phyloP scores from a whole-genome alignment of 805 yeast species.

The Zygosaccharomyces pseudorouxii region DNA sequence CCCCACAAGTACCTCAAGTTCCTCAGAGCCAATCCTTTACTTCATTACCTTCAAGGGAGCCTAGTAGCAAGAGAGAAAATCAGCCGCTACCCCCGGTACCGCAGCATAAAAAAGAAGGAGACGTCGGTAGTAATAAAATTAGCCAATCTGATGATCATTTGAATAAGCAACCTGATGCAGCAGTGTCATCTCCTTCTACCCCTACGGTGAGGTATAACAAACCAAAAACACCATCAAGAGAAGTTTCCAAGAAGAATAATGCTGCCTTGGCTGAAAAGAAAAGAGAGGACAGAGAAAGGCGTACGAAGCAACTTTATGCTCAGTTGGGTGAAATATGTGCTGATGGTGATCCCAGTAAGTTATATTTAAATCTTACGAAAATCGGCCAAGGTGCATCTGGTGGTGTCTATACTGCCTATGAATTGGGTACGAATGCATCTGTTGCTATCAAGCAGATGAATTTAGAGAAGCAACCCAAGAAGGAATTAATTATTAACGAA shows the following conservation, averaged over 20 bases:
- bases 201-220: slow-evolving; percentile 43
- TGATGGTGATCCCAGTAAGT: slow-evolving; percentile 73
- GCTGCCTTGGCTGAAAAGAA: slow-evolving; percentile 55
- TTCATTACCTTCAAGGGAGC: slow-evolving; percentile 15
- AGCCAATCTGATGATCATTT: neutral
- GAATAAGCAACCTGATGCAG: slow-evolving; percentile 7
- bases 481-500: slow-evolving; percentile 90
- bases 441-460: slow-evolving; percentile 98
- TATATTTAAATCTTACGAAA: slow-evolving; percentile 66
- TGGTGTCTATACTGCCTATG: slow-evolving; percentile 88
- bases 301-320: slow-evolving; percentile 66
- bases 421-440: slow-evolving; percentile 46
- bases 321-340: slow-evolving; percentile 74
- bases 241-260: slow-evolving; percentile 25
- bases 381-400: slow-evolving; percentile 99
- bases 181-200: slow-evolving; percentile 36
- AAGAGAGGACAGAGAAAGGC: slow-evolving; percentile 71
- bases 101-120: slow-evolving; percentile 4
- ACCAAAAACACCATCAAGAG: slow-evolving; percentile 12
- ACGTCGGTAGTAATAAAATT: neutral
- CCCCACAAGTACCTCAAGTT: slow-evolving; percentile 8
- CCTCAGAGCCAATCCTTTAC: slow-evolving; percentile 6
- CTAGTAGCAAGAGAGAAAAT: slow-evolving; percentile 20
- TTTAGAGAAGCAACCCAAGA: slow-evolving; percentile 89
- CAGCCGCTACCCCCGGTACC: slow-evolving; percentile 29